Percentiles rank a stretch among this genome's conserved stretches.
phyloP scores from a whole-genome alignment of 2,329 filamentous ascomycete species.

The Chrysoporthe deuterocubensis region DNA sequence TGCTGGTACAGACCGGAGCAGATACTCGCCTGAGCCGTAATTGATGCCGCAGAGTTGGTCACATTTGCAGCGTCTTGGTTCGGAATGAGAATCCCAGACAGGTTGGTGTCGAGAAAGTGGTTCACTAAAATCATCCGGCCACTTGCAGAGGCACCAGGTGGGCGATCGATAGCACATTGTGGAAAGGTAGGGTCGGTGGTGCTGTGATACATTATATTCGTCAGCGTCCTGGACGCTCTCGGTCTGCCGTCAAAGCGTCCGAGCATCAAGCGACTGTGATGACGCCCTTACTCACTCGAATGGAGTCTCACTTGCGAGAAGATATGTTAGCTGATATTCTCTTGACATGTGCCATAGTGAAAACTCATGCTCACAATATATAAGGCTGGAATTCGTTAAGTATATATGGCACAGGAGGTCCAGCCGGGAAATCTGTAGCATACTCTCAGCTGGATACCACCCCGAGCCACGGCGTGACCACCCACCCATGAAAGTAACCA shows the following conservation, averaged over 20 bases:
- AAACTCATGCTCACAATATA: slow-evolving; percentile 11
- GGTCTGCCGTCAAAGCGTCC: not conserved
- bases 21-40: slow-evolving; percentile 45
- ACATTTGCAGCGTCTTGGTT: slow-evolving; percentile 39
- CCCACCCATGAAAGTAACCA: slow-evolving; percentile 72
- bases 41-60: slow-evolving; percentile 53
- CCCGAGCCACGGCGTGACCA: not conserved
- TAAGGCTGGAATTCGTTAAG: slow-evolving; percentile 64
- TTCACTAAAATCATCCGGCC: slow-evolving; percentile 60
- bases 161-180: slow-evolving; percentile 69
- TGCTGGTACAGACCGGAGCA: slow-evolving; percentile 39
- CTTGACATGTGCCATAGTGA: not conserved
- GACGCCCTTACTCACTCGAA: slow-evolving; percentile 50
- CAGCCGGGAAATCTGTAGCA: slow-evolving; percentile 18
- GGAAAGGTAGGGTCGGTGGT: slow-evolving; percentile 63
- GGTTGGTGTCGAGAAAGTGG: slow-evolving; percentile 62
- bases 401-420: slow-evolving; percentile 59
- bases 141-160: slow-evolving; percentile 45
- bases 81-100: slow-evolving; percentile 38
- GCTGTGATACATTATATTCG: slow-evolving; percentile 10
- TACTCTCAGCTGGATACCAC: not conserved
- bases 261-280: not conserved
- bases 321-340: not conserved
- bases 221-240: not conserved
- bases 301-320: slow-evolving; percentile 59